Evolutionary conservation across 305 asterid genomes (phyloP).

Genomic region (Petunia hybrid): DNA sequence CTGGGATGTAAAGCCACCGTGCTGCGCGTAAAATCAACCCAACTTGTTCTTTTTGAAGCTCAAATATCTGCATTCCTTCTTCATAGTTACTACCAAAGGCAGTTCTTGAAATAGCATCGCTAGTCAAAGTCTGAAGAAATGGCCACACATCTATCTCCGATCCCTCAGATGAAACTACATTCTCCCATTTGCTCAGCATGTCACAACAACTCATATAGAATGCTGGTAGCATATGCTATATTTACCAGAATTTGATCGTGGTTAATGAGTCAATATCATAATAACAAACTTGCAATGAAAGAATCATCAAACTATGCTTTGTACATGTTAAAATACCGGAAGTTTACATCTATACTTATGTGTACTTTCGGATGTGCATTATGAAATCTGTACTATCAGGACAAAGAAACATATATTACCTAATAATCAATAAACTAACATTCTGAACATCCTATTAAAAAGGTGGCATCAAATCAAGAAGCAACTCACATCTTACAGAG

Average conservation of each 20-base stretch:
- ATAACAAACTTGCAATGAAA: too few relatives aligned
- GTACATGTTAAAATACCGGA: not conserved
- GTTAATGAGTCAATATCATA: not conserved
- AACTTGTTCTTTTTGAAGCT: constrained; percentile 45
- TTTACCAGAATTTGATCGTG: not conserved
- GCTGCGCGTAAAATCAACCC: constrained; percentile 30
- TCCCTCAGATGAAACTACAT: constrained; percentile 32
- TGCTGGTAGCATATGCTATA: constrained; percentile 49
- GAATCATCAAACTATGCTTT: too few relatives aligned
- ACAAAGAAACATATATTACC: not conserved
- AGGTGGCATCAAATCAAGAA: not conserved
- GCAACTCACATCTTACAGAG: too few relatives aligned
- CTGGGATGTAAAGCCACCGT: constrained; percentile 40
- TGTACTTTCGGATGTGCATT: not conserved
- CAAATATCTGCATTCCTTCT: constrained; percentile 49
- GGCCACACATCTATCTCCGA: constrained; percentile 51
- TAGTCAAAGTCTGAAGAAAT: constrained; percentile 38
- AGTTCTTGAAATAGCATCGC: constrained; percentile 46
- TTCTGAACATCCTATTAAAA: not conserved
- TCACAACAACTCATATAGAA: constrained; percentile 41
- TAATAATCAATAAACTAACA: not conserved
- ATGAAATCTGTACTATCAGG: too few relatives aligned
- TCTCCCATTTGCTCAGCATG: constrained; percentile 46
- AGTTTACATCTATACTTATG: not conserved
- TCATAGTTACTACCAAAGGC: constrained; percentile 47